Conservation (phyloP, 257 asterid species). For the Przewalskia tangutica region DNA sequence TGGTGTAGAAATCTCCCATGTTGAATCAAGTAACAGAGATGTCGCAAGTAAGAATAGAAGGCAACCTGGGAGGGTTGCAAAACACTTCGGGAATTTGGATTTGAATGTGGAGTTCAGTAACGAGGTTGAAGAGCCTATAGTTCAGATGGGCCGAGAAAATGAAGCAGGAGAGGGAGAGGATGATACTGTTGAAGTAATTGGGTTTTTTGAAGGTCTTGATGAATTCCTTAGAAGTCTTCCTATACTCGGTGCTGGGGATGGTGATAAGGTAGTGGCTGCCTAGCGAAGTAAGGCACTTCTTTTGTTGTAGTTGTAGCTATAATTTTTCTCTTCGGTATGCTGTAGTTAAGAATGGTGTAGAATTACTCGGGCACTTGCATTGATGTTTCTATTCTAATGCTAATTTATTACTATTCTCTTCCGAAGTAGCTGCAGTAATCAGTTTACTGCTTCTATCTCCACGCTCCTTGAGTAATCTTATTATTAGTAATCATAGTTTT, state of each 20-base stretch:
- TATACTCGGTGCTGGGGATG: slow-evolving; percentile 63
- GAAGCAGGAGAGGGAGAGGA: slow-evolving; percentile 63
- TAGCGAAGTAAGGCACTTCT: slow-evolving; percentile 29
- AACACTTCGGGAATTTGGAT: slow-evolving; percentile 65
- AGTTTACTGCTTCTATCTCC: slow-evolving; percentile 5
- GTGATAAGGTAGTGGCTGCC: slow-evolving; percentile 76
- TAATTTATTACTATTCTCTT: slow-evolving; percentile 2
- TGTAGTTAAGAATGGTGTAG: slow-evolving; percentile 30
- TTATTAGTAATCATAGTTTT: background rate
- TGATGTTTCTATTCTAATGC: slow-evolving; percentile 13
- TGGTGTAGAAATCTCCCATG: slow-evolving; percentile 31
- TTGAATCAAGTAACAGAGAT: slow-evolving; percentile 43
- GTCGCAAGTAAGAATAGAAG: slow-evolving; percentile 31
- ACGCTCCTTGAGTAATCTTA: background rate
- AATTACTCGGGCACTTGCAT: slow-evolving; percentile 17
- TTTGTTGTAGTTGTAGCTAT: slow-evolving; percentile 31
- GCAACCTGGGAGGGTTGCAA: slow-evolving; percentile 60
- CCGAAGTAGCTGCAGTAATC: background rate
- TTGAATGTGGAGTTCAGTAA: slow-evolving; percentile 88
- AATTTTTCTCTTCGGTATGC: slow-evolving; percentile 21
- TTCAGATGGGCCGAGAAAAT: slow-evolving; percentile 35
- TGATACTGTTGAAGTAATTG: slow-evolving; percentile 76
- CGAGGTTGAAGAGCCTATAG: slow-evolving; percentile 73
- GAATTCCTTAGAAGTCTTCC: slow-evolving; percentile 89
- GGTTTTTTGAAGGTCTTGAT: slow-evolving; percentile 92